phyloP scores from a whole-genome alignment of 768 basidiomycete species.

The Pluteus cervinus region DNA sequence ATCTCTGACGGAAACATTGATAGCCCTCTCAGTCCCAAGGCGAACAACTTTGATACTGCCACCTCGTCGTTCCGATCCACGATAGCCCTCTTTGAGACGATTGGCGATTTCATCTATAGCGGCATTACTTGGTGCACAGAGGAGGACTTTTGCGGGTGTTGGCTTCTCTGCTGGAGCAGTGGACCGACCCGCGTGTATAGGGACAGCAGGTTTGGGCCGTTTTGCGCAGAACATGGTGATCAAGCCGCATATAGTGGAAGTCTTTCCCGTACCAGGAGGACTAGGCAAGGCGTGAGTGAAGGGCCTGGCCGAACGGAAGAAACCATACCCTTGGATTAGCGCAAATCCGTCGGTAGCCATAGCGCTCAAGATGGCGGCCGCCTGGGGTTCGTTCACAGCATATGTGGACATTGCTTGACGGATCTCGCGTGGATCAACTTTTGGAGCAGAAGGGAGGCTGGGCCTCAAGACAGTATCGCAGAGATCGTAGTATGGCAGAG shows the following conservation, averaged over 20 bases:
- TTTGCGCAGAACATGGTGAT: constrained; percentile 74
- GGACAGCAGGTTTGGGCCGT: constrained; percentile 49
- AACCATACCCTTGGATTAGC: constrained; percentile 85
- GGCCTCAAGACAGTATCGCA: constrained; percentile 67
- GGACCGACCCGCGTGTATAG: constrained; percentile 40
- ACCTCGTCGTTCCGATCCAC: constrained; percentile 45
- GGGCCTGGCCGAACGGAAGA: neutral
- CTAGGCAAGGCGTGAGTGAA: constrained; percentile 34
- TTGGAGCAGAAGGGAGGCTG: constrained; percentile 40
- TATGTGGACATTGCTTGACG: constrained; percentile 61
- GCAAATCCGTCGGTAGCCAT: constrained; percentile 72
- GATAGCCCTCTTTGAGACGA: constrained; percentile 77
- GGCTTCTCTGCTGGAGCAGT: constrained; percentile 34
- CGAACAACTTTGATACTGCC: constrained; percentile 79
- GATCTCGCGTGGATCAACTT: constrained; percentile 46
- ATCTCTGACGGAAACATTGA: constrained; percentile 77
- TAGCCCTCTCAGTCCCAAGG: constrained; percentile 71
- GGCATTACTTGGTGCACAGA: constrained; percentile 98
- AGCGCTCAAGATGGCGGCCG: constrained; percentile 77
- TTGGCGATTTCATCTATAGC: constrained; percentile 95
- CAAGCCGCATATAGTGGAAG: constrained; percentile 95
- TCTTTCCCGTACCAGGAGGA: constrained; percentile 98
- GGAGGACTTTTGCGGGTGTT: constrained; percentile 58
- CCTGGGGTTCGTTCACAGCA: constrained; percentile 90
- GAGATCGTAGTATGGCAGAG: constrained; percentile 78